Evolutionary conservation across 2,329 filamentous ascomycete species (phyloP).

Genomic region (Trichoderma pleuroti): DNA sequence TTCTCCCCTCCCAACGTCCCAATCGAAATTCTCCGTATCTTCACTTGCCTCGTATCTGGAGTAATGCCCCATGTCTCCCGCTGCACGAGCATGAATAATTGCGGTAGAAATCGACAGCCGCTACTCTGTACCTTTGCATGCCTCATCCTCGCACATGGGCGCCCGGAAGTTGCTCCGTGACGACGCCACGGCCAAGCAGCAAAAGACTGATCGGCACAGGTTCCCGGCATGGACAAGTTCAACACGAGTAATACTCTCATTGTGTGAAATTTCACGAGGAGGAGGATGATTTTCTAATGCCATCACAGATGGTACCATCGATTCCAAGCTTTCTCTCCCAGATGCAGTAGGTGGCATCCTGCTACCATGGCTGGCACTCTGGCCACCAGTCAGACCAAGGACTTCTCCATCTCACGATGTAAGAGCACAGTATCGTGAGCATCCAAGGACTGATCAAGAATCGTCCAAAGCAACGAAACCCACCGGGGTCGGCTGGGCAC

Average conservation of each 20-base stretch:
- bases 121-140: not conserved
- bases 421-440: not conserved
- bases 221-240: not conserved
- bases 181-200: not conserved
- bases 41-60: not conserved
- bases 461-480: not conserved
- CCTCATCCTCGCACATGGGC: not conserved
- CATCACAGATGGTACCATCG: not conserved
- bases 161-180: not conserved
- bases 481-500: not conserved
- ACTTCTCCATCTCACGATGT: not conserved
- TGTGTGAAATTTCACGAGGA: not conserved
- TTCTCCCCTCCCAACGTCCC: not conserved
- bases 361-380: not conserved
- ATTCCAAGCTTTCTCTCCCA: not conserved
- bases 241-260: not conserved
- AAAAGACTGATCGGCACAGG: not conserved
- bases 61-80: not conserved
- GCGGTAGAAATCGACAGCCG: not conserved
- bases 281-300: not conserved
- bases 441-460: not conserved
- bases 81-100: not conserved
- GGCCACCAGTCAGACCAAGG: not conserved
- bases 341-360: slow-evolving; percentile 10
- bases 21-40: slow-evolving; percentile 17